These are phyloP conservation scores for Aspergillus novoparasiticus DNA, from an alignment of 2,329 filamentous ascomycete genomes.

Conservation along the genomic window DNA sequence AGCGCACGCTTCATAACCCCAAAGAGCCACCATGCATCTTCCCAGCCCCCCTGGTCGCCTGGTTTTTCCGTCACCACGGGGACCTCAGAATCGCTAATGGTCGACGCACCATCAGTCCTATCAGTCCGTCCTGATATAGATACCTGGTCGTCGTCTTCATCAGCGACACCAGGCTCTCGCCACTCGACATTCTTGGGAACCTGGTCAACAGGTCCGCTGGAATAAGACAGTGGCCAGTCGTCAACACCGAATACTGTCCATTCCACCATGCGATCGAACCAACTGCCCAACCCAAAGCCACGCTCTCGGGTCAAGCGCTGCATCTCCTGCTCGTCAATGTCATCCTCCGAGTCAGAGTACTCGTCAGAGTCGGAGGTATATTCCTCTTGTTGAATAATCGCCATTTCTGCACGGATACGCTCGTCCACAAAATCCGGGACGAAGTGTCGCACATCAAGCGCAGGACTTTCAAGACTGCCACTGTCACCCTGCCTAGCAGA, in stretches of 20 bases:
- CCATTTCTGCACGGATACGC: conserved; percentile 43
- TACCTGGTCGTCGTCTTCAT: conserved; percentile 8
- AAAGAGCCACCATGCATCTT: conserved; percentile 61
- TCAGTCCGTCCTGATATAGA: conserved; percentile 23
- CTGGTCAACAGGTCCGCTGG: conserved; percentile 5
- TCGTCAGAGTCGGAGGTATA: conserved; percentile 19
- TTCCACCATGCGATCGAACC: conserved; percentile 61
- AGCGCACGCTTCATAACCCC: conserved; percentile 51
- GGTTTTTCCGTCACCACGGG: conserved; percentile 35
- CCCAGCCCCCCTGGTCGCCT: conserved; percentile 53
- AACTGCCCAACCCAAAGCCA: conserved; percentile 58
- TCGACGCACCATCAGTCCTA: conserved; percentile 23
- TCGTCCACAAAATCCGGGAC: conserved; percentile 56
- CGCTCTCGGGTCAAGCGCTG: conserved; percentile 53
- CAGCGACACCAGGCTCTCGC: background rate
- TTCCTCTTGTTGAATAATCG: conserved; percentile 29
- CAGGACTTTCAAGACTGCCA: conserved; percentile 1
- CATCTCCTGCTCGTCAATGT: conserved; percentile 57
- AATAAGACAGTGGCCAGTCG: conserved; percentile 37
- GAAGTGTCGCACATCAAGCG: conserved; percentile 21
- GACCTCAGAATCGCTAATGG: conserved; percentile 32
- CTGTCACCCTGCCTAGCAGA: background rate
- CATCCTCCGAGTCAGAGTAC: conserved; percentile 22
- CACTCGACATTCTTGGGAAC: conserved; percentile 1
- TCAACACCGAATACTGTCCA: conserved; percentile 60